phyloP scores from a whole-genome alignment of 148 eudicot species.

The Cornus florida region DNA sequence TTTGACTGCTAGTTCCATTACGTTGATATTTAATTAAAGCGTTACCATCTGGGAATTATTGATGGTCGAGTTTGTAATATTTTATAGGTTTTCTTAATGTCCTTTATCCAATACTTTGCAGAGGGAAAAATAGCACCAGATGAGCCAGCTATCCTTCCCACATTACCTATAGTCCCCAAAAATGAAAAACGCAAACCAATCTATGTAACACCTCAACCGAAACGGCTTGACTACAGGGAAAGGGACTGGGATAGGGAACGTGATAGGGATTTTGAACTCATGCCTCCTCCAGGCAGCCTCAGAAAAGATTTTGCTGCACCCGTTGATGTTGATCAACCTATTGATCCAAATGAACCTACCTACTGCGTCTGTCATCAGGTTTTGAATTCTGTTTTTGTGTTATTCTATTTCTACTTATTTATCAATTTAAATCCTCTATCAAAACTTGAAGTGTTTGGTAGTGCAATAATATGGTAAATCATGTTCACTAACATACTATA shows the following conservation, averaged over 20 bases:
- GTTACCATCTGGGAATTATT: neutral
- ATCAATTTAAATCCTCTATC: neutral
- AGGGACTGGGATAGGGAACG: slow-evolving; percentile 89
- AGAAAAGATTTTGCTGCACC: slow-evolving; percentile 80
- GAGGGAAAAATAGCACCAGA: slow-evolving; percentile 93
- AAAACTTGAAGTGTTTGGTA: neutral
- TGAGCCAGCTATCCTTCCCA: slow-evolving; percentile 88
- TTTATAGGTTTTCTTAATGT: slow-evolving; percentile 4
- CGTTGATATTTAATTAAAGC: neutral
- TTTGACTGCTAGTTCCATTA: neutral
- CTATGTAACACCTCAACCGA: slow-evolving; percentile 71
- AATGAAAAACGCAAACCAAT: slow-evolving; percentile 60
- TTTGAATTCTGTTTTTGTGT: slow-evolving; percentile 11
- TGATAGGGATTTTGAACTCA: slow-evolving; percentile 94
- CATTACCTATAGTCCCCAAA: slow-evolving; percentile 81
- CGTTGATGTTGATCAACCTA: slow-evolving; percentile 80
- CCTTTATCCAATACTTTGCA: slow-evolving; percentile 29
- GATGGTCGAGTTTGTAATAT: slow-evolving; percentile 10
- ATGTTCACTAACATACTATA: neutral
- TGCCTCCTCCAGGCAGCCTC: slow-evolving; percentile 97
- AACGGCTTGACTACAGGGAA: slow-evolving; percentile 74
- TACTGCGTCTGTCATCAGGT: slow-evolving; percentile 99
- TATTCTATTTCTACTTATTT: neutral
- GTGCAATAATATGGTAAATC: neutral
- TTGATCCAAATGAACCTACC: slow-evolving; percentile 97